Evolutionary conservation across 495 filamentous ascomycete species (phyloP).

Genomic region (Podospora appendiculata): DNA sequence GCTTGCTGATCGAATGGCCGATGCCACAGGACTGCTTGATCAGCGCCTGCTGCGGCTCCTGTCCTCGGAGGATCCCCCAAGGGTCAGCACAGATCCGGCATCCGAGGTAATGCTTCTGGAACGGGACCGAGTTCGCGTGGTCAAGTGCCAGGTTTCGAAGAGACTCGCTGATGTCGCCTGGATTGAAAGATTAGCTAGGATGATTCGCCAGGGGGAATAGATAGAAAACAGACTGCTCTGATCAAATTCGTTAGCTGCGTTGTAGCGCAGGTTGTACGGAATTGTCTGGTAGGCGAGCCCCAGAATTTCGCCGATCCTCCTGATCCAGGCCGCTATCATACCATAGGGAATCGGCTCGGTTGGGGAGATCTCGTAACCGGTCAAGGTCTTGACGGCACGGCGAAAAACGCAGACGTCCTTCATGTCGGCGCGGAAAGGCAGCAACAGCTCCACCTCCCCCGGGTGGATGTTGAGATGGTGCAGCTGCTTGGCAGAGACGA

Average conservation of each 20-base stretch:
- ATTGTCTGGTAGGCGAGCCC: slow-evolving; percentile 2
- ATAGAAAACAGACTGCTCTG: slow-evolving; percentile 4
- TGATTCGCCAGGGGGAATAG: not conserved
- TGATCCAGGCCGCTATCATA: slow-evolving; percentile 3
- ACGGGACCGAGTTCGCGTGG: slow-evolving; percentile 4
- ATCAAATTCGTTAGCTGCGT: slow-evolving; percentile 4
- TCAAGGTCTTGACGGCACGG: slow-evolving; percentile 4
- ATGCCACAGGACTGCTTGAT: not conserved
- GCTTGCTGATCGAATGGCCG: slow-evolving; percentile 3
- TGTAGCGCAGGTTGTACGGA: slow-evolving; percentile 3
- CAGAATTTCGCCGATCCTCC: slow-evolving; percentile 1
- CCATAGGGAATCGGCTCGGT: not conserved
- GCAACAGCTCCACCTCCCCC: not conserved
- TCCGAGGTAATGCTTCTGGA: slow-evolving; percentile 6
- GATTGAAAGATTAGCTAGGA: slow-evolving; percentile 1
- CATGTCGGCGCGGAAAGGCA: not conserved
- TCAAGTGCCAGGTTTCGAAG: slow-evolving; percentile 1
- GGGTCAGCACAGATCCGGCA: slow-evolving; percentile 1
- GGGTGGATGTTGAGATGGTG: slow-evolving; percentile 3
- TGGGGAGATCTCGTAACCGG: slow-evolving; percentile 3
- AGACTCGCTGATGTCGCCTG: not conserved
- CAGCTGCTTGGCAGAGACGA: not conserved
- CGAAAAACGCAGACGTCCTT: slow-evolving; percentile 4
- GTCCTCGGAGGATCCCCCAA: slow-evolving; percentile 1
- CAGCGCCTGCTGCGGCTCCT: slow-evolving; percentile 2